Evolutionary conservation across 768 basidiomycete species (phyloP).

Genomic region (Lactifluus piperatus): DNA sequence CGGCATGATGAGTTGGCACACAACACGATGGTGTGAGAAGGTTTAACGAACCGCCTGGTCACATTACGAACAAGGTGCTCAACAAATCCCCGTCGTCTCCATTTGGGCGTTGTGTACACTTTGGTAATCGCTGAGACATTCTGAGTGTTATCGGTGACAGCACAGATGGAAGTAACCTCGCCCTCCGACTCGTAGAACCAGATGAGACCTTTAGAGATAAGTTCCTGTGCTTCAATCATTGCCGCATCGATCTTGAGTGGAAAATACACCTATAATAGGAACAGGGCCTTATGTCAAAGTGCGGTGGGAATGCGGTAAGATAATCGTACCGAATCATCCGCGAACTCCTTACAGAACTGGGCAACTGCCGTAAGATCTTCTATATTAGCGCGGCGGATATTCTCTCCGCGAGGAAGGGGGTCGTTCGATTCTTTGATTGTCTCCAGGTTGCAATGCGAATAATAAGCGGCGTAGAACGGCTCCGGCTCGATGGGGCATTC

Average conservation of each 20-base stretch:
- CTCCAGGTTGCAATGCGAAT: constrained; percentile 35
- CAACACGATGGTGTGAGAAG: constrained; percentile 1
- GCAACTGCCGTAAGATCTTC: constrained; percentile 35
- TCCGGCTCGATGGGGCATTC: constrained; percentile 31
- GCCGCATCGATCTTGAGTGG: constrained; percentile 33
- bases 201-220: constrained; percentile 39
- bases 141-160: constrained; percentile 44
- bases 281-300: background rate
- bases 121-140: constrained; percentile 48
- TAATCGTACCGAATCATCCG: constrained; percentile 40
- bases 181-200: constrained; percentile 43
- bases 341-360: constrained; percentile 42
- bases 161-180: constrained; percentile 42
- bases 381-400: constrained; percentile 31
- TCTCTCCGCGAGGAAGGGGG: constrained; percentile 28
- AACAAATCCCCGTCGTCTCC: constrained; percentile 41
- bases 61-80: constrained; percentile 43
- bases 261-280: constrained; percentile 35
- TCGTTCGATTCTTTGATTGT: constrained; percentile 28
- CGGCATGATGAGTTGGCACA: constrained; percentile 9
- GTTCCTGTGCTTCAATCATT: constrained; percentile 35
- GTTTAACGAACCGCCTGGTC: constrained; percentile 32
- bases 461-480: constrained; percentile 44
- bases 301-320: background rate
- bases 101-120: constrained; percentile 42